phyloP scores from a whole-genome alignment of 2,329 filamentous ascomycete species.

The Microsporum audouinii region DNA sequence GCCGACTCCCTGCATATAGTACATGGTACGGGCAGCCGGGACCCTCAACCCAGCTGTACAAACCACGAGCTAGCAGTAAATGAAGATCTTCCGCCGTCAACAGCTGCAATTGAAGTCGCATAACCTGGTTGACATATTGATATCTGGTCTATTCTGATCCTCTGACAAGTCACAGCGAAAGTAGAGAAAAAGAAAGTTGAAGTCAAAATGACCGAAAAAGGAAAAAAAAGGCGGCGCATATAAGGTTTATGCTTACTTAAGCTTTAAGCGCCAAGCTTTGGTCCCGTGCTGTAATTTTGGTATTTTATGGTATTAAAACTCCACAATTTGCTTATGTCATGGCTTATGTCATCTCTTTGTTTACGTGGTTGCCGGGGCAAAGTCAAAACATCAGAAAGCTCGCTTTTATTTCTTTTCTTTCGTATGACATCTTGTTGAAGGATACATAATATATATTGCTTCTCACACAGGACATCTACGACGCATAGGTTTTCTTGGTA shows the following conservation, averaged over 20 bases:
- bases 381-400: neutral
- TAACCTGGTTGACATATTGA: neutral
- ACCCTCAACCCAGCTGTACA: neutral
- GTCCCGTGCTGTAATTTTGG: neutral
- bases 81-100: neutral
- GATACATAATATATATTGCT: neutral
- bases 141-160: neutral
- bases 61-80: neutral
- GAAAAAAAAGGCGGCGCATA: neutral
- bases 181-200: neutral
- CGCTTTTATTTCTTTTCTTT: neutral
- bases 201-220: neutral
- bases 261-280: neutral
- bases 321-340: neutral
- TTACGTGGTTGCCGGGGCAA: conserved; percentile 2
- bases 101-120: neutral
- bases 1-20: neutral
- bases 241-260: neutral
- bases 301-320: neutral
- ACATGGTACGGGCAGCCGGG: neutral
- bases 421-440: neutral
- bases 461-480: neutral
- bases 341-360: conserved; percentile 1
- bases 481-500: neutral
- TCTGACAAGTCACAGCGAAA: neutral